Conservation (phyloP, 352 stramenopile genomes). For the Pilasporangium apinafurcum region DNA sequence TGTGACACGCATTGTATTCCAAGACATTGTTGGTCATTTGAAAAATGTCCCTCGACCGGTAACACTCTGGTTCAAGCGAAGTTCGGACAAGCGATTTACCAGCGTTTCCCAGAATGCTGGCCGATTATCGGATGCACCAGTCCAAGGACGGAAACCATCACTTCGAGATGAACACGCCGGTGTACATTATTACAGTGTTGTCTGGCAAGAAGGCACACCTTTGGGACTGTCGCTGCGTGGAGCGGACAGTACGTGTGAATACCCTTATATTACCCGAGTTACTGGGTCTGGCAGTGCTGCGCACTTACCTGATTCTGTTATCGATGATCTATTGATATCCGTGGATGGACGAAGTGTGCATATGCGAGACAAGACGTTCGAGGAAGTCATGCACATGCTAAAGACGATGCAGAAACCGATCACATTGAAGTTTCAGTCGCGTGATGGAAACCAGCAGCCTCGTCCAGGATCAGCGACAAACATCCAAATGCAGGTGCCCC, state of each 20-base stretch:
- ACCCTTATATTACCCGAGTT: conserved; percentile 84
- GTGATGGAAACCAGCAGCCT: conserved; percentile 9
- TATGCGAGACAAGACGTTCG: conserved; percentile 74
- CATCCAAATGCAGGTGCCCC: too few species aligned
- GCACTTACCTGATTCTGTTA: conserved; percentile 65
- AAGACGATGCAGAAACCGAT: conserved; percentile 85
- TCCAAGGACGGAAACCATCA: conserved; percentile 23
- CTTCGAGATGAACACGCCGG: conserved; percentile 13
- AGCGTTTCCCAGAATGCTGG: conserved; percentile 12
- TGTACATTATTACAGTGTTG: conserved; percentile 76
- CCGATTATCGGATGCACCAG: conserved; percentile 34
- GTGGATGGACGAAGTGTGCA: conserved; percentile 80
- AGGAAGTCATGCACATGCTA: conserved; percentile 84
- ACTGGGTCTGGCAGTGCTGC: conserved; percentile 76
- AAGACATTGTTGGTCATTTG: conserved; percentile 72
- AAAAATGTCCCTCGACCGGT: conserved; percentile 76
- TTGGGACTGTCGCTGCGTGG: conserved; percentile 72
- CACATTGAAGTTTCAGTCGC: conserved; percentile 77
- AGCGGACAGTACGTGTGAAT: conserved; percentile 65
- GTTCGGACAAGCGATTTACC: conserved; percentile 4
- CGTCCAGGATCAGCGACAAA: conserved; percentile 10
- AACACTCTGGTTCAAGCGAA: conserved; percentile 70
- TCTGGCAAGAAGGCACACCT: conserved; percentile 74
- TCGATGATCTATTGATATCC: conserved; percentile 74
- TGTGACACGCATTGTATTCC: conserved; percentile 61